These are phyloP conservation scores for Cyanodermella asteris DNA, from an alignment of 2,329 filamentous ascomycete species.

Conservation along the genomic window DNA sequence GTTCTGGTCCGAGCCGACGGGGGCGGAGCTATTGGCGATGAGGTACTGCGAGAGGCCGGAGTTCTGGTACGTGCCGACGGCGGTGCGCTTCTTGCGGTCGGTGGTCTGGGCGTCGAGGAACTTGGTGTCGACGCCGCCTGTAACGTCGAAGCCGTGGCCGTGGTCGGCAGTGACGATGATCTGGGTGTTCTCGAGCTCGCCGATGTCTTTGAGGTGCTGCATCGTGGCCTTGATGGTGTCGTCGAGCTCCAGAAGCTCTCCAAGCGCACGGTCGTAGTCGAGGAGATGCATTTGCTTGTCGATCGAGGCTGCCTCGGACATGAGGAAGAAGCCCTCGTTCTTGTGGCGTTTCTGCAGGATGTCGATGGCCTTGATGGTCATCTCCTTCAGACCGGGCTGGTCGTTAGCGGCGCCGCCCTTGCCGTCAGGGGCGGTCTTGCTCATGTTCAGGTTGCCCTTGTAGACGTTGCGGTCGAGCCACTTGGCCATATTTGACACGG, in stretches of 20 bases:
- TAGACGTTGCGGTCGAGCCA: conserved; percentile 78
- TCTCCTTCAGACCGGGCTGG: conserved; percentile 66
- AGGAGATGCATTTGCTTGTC: conserved; percentile 80
- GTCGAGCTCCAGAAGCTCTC: conserved; percentile 67
- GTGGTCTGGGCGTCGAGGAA: conserved; percentile 45
- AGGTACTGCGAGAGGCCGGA: conserved; percentile 61
- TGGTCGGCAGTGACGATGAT: conserved; percentile 71
- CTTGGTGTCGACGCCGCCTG: conserved; percentile 58
- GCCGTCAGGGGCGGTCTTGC: conserved; percentile 49
- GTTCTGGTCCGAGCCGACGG: conserved; percentile 18
- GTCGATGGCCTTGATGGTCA: conserved; percentile 72
- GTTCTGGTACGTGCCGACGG: conserved; percentile 50
- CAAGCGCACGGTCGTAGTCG: conserved; percentile 69
- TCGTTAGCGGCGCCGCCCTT: conserved; percentile 42
- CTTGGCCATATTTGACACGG: conserved; percentile 50
- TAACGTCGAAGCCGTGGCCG: conserved; percentile 76
- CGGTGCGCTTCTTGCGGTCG: conserved; percentile 52
- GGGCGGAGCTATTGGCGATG: conserved; percentile 18
- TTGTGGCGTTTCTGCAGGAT: conserved; percentile 46
- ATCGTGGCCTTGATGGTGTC: conserved; percentile 62
- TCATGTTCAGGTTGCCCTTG: conserved; percentile 41
- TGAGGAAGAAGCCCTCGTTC: conserved; percentile 63
- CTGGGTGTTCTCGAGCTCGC: conserved; percentile 51
- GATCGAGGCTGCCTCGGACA: conserved; percentile 67
- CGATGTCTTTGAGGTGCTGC: conserved; percentile 41